These are phyloP conservation scores for Russula compacta DNA, from an alignment of 768 basidiomycete genomes.

Conservation along the genomic window DNA sequence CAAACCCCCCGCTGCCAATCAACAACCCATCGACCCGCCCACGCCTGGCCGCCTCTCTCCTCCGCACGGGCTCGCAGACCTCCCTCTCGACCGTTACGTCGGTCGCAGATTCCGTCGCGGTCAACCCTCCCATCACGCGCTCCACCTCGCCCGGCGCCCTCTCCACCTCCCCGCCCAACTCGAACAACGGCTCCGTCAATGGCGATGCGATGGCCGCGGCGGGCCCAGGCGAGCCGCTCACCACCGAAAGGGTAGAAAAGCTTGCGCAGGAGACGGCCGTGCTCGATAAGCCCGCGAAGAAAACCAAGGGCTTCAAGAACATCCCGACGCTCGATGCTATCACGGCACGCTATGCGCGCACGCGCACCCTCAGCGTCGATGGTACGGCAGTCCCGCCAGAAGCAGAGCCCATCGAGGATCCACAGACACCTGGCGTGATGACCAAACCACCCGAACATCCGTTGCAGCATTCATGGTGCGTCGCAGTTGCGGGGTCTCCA, in stretches of 20 bases:
- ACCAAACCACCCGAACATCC: constrained; percentile 72
- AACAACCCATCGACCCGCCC: constrained; percentile 36
- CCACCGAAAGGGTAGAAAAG: constrained; percentile 56
- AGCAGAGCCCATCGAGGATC: constrained; percentile 71
- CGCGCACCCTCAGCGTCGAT: constrained; percentile 48
- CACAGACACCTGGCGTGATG: constrained; percentile 68
- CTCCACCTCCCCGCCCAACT: constrained; percentile 39
- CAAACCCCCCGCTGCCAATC: constrained; percentile 25
- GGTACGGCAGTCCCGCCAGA: constrained; percentile 65
- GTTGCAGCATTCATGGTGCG: constrained; percentile 73
- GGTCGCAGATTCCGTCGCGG: constrained; percentile 52
- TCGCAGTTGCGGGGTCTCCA: constrained; percentile 1
- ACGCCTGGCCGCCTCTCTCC: constrained; percentile 61
- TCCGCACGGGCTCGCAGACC: constrained; percentile 51
- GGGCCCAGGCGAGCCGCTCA: constrained; percentile 43
- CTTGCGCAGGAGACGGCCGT: constrained; percentile 45
- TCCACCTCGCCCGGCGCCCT: constrained; percentile 53
- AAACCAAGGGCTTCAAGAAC: constrained; percentile 68
- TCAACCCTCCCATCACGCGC: constrained; percentile 58
- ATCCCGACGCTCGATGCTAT: constrained; percentile 81
- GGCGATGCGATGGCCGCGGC: constrained; percentile 23
- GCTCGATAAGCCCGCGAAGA: constrained; percentile 23
- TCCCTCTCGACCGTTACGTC: constrained; percentile 29
- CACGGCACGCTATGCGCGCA: constrained; percentile 67
- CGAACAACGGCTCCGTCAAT: constrained; percentile 35